phyloP scores from a whole-genome alignment of 345 rosid genomes.

The Lepidium africanum region DNA sequence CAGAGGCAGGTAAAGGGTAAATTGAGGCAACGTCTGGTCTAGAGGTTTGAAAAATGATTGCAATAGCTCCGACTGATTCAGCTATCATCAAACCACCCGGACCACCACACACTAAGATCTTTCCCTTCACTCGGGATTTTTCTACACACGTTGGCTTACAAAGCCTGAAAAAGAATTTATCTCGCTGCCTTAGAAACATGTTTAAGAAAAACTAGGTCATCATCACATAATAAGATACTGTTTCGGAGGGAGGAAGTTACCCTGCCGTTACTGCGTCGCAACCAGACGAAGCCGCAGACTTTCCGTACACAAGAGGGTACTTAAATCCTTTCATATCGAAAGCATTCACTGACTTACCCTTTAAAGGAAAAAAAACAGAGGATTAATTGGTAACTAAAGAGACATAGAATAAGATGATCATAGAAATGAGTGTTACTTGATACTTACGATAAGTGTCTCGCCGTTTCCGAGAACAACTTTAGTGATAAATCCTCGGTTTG shows the following conservation, averaged over 20 bases:
- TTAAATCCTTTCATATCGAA: slow-evolving; percentile 21
- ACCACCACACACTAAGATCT: slow-evolving; percentile 30
- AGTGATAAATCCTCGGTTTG: slow-evolving; percentile 30
- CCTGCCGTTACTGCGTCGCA: background rate
- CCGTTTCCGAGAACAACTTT: slow-evolving; percentile 39
- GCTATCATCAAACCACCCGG: background rate
- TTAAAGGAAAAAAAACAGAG: background rate
- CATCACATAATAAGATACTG: background rate
- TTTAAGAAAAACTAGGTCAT: background rate
- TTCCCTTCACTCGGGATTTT: slow-evolving; percentile 24
- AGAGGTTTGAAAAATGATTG: background rate
- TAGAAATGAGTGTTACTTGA: background rate
- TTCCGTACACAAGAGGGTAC: slow-evolving; percentile 25
- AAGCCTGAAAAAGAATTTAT: background rate
- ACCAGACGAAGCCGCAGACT: background rate
- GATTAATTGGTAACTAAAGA: background rate
- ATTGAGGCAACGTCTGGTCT: background rate
- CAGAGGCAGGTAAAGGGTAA: slow-evolving; percentile 18
- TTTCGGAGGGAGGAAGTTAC: background rate
- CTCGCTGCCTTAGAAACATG: background rate
- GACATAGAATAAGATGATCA: background rate
- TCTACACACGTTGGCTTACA: slow-evolving; percentile 12
- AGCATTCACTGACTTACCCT: slow-evolving; percentile 36
- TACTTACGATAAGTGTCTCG: slow-evolving; percentile 31
- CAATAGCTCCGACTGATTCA: slow-evolving; percentile 17